These are phyloP conservation scores for Jimgerdemannia lactiflua DNA, from an alignment of 192 early-diverging fungal species.

Conservation along the genomic window DNA sequence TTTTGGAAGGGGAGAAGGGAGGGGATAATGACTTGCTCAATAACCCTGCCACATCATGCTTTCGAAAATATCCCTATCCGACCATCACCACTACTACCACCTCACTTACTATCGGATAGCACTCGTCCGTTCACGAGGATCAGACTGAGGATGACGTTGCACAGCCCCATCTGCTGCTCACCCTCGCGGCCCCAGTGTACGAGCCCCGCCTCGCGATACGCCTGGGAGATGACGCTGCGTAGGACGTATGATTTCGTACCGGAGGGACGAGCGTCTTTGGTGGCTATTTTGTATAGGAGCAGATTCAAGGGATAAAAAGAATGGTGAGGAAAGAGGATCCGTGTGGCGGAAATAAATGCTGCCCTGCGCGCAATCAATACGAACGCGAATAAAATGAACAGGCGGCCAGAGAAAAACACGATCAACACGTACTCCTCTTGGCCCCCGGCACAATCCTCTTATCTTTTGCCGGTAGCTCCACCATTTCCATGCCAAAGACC, in stretches of 20 bases:
- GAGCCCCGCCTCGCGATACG: slow-evolving; percentile 22
- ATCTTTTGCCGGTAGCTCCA: slow-evolving; percentile 43
- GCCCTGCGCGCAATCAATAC: neutral
- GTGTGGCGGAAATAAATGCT: no score
- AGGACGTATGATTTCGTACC: slow-evolving; percentile 40
- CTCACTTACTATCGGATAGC: slow-evolving; percentile 39
- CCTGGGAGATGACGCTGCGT: slow-evolving; percentile 33
- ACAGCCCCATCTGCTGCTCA: slow-evolving; percentile 43
- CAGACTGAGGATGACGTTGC: slow-evolving; percentile 54
- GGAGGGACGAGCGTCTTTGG: neutral
- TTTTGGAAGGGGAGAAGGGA: neutral
- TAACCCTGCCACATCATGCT: neutral
- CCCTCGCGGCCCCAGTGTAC: slow-evolving; percentile 40
- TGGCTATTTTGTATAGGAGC: neutral
- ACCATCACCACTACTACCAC: neutral
- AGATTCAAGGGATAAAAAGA: neutral
- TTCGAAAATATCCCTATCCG: no score
- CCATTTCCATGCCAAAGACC: slow-evolving; percentile 65
- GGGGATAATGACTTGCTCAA: neutral
- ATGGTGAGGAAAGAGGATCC: neutral
- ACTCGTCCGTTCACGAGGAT: slow-evolving; percentile 53
- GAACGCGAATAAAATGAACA: neutral
- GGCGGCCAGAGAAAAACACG: neutral
- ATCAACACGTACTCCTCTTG: slow-evolving; percentile 17
- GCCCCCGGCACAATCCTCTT: slow-evolving; percentile 1